Base-by-base conservation (phyloP, 768 basidiomycete genomes). In the Sutorius australiensis region DNA sequence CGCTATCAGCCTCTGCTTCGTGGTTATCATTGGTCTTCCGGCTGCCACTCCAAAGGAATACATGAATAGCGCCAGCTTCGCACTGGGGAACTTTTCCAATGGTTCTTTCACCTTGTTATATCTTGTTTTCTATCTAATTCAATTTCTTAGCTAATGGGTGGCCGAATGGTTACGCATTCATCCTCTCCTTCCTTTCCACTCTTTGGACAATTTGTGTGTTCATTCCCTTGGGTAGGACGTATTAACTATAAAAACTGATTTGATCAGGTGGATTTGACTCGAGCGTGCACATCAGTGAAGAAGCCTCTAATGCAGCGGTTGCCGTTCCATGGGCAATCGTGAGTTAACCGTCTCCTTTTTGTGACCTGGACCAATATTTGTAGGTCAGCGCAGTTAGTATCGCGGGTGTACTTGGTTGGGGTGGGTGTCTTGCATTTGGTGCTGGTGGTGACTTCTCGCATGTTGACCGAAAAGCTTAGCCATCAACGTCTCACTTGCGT, bases 1-100 rank as follows among this genome's bases (percentile, higher is more conserved):
- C 24, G 0, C 36, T 19, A 34, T 38, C 11, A 64, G 63, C 34
- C 57, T 64, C 11, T 64, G 63, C 38, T 55, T 66, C 11, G 55
- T 17, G 9, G 53, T 89, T 6, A 84, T 91, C 47, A 79, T 92
- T 47, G 85, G 79, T 8, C 73, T 90, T 3, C 87, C 87, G 0
- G 78, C 73, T 17, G 78, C 82, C 3, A 84, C 86, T 5, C 83
- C 85, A 5, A 69, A 68, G 17, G 78, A 81, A 43, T 75, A 82
- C 46, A 79, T 71, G 57, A 90, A 89, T 64, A 77, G 69, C 1
- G 80, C 84, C 1, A 74, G 75, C 19, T 85, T 79, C 51, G 86
- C 83, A 0, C 73, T 90, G 7, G 79, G 80, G 17, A 76, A 82
- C 46, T 87, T 86, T 50, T 69, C 75, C 33, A 86, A 87, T 54